Conservation (phyloP, 331 rosid species). For the Quercus phellos region DNA sequence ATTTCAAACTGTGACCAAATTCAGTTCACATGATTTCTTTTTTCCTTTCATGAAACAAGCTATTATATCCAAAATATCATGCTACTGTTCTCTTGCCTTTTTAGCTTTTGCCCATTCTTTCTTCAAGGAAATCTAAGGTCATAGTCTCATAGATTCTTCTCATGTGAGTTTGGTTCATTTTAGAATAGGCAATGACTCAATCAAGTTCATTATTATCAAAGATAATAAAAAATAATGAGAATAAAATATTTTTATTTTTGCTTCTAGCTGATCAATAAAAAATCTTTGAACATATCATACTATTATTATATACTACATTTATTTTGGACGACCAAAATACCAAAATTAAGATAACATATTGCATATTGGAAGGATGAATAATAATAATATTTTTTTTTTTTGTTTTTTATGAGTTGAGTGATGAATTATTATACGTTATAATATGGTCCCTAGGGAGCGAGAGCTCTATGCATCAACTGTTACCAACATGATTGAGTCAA, state of each 20-base stretch:
- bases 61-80: background rate
- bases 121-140: slow-evolving; percentile 33
- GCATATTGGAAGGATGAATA: background rate
- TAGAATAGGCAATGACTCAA: slow-evolving; percentile 34
- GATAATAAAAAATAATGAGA: background rate
- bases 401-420: too few species aligned
- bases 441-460: background rate
- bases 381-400: background rate
- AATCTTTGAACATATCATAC: slow-evolving; percentile 36
- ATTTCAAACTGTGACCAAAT: slow-evolving; percentile 29
- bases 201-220: slow-evolving; percentile 9
- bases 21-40: slow-evolving; percentile 45
- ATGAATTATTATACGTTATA: background rate
- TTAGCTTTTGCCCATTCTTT: background rate
- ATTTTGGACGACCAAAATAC: background rate
- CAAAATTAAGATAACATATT: slow-evolving; percentile 1
- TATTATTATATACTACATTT: background rate
- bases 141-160: slow-evolving; percentile 34
- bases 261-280: slow-evolving; percentile 2
- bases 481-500: slow-evolving; percentile 43
- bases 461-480: slow-evolving; percentile 5
- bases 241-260: background rate
- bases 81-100: slow-evolving; percentile 1
- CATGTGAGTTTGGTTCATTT: slow-evolving; percentile 40
- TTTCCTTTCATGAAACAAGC: slow-evolving; percentile 9